phyloP scores from a whole-genome alignment of 306 rosid species.

The Quercus aquifolioides region DNA sequence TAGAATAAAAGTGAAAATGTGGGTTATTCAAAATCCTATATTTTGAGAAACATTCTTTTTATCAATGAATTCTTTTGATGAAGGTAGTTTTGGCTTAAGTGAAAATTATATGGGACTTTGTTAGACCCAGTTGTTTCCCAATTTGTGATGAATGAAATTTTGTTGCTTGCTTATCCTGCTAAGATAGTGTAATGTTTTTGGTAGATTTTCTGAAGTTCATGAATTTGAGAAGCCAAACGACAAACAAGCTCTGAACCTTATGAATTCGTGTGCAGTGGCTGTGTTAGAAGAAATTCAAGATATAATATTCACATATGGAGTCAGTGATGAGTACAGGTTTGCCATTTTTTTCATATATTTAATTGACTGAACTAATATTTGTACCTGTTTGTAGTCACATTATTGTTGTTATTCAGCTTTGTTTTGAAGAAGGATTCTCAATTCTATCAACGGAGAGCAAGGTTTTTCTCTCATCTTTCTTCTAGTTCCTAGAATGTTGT shows the following conservation, averaged over 20 bases:
- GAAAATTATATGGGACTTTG: neutral
- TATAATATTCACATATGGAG: slow-evolving; percentile 71
- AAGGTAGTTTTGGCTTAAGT: neutral
- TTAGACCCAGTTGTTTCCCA: neutral
- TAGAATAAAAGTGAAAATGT: neutral
- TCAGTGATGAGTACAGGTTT: slow-evolving; percentile 71
- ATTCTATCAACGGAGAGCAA: slow-evolving; percentile 52
- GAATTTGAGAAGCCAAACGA: slow-evolving; percentile 89
- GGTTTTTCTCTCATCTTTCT: slow-evolving; percentile 21
- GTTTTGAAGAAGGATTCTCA: slow-evolving; percentile 57
- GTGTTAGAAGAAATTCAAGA: slow-evolving; percentile 67
- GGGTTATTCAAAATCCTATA: neutral
- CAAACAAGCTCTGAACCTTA: slow-evolving; percentile 70
- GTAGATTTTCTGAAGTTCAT: slow-evolving; percentile 62
- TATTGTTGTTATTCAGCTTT: slow-evolving; percentile 42
- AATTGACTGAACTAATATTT: neutral
- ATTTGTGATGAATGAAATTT: neutral
- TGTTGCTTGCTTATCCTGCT: neutral
- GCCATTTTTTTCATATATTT: neutral
- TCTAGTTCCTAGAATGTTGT: neutral
- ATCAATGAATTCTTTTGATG: neutral
- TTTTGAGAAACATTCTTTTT: neutral
- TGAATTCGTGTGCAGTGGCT: slow-evolving; percentile 75
- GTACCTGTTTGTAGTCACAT: neutral
- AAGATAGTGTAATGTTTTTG: slow-evolving; percentile 1